Evolutionary conservation across 805 yeast species (phyloP).

Genomic region (Kuraishia piskuri): DNA sequence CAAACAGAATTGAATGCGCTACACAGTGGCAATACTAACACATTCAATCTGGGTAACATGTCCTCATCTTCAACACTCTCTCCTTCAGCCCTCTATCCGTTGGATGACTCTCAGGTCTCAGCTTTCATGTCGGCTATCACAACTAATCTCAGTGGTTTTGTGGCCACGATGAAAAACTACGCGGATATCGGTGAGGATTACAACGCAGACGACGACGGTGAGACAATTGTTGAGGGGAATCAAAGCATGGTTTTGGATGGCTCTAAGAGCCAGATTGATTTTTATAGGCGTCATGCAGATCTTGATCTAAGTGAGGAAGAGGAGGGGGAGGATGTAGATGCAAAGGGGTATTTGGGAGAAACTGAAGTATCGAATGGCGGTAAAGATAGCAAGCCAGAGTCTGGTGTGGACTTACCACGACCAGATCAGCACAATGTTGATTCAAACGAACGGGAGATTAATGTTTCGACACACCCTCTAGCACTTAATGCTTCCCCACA

Average conservation of each 20-base stretch:
- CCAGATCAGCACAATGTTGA: not conserved
- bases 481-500: not conserved
- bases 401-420: not conserved
- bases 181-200: conserved; percentile 3
- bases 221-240: not conserved
- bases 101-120: not conserved
- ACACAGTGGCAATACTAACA: not conserved
- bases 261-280: conserved; percentile 2
- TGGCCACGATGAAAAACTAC: conserved; percentile 1
- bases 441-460: not conserved
- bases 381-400: too few species aligned
- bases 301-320: not conserved
- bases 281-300: not conserved
- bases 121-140: not conserved
- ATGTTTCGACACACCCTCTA: not conserved
- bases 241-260: not conserved
- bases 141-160: not conserved
- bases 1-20: not conserved
- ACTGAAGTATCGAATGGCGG: too few species aligned
- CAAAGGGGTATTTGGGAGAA: not conserved
- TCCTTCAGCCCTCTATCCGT: not conserved
- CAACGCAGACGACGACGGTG: conserved; percentile 2
- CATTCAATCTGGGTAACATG: not conserved
- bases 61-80: not conserved
- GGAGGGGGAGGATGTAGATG: not conserved